Conservation (phyloP, 371 early-diverging fungal species). For the Umbelopsis sp. region DNA sequence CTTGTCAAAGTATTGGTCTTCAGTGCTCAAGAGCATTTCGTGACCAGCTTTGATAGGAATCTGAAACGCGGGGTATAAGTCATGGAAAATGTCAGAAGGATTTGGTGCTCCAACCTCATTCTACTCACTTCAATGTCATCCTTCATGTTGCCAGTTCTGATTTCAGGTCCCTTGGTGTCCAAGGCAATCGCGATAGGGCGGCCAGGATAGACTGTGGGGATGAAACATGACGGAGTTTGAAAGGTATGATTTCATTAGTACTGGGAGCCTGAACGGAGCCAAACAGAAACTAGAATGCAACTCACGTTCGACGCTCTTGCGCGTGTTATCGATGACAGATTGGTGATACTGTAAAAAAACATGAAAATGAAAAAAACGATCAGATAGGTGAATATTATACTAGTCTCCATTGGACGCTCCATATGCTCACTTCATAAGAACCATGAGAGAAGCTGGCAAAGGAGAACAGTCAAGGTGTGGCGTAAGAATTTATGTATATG, state of each 20-base stretch:
- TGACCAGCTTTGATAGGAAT: slow-evolving; percentile 73
- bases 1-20: slow-evolving; percentile 63
- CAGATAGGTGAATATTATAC: neutral
- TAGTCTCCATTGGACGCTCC: neutral
- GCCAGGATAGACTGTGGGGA: slow-evolving; percentile 55
- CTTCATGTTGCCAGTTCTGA: slow-evolving; percentile 81
- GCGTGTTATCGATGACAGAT: slow-evolving; percentile 81
- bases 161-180: slow-evolving; percentile 88
- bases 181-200: slow-evolving; percentile 86
- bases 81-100: too few relatives aligned
- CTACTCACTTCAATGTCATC: slow-evolving; percentile 55
- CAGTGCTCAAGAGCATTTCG: slow-evolving; percentile 85
- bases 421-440: slow-evolving; percentile 75
- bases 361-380: neutral
- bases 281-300: slow-evolving; percentile 3
- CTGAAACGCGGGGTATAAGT: slow-evolving; percentile 20
- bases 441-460: slow-evolving; percentile 85
- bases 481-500: neutral
- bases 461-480: slow-evolving; percentile 38
- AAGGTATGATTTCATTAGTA: neutral
- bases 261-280: neutral
- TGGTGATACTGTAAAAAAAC: slow-evolving; percentile 76
- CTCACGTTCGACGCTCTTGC: slow-evolving; percentile 58
- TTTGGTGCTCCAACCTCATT: neutral
- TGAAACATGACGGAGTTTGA: neutral